phyloP scores from a whole-genome alignment of 768 basidiomycete genomes.

The Polyporus arcularius region DNA sequence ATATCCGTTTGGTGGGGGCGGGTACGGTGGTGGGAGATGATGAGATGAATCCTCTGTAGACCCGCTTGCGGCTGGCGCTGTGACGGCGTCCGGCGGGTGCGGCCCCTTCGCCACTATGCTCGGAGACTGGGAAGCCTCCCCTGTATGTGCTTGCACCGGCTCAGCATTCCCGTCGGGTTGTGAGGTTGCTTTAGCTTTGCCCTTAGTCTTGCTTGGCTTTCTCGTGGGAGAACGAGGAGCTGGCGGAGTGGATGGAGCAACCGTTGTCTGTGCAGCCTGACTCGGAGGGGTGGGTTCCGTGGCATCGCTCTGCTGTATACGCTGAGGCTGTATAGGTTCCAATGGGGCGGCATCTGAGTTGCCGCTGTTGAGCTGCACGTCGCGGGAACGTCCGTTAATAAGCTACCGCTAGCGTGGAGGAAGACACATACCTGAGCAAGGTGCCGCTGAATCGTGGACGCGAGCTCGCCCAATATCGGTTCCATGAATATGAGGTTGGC shows the following conservation, averaged over 20 bases:
- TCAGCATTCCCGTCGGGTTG: too few species aligned
- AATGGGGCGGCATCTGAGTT: not conserved
- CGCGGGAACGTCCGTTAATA: not conserved
- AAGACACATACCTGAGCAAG: not conserved
- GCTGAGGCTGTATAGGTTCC: not conserved
- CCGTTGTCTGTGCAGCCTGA: not conserved
- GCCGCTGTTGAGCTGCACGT: not conserved
- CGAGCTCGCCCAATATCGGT: slow-evolving; percentile 17
- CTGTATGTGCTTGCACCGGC: not conserved
- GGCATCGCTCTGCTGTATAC: not conserved
- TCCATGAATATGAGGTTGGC: slow-evolving; percentile 22
- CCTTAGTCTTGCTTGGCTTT: slow-evolving; percentile 3
- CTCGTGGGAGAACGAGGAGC: not conserved
- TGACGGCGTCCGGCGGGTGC: not conserved
- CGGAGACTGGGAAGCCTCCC: not conserved
- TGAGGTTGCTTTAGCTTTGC: slow-evolving; percentile 8
- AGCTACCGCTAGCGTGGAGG: not conserved
- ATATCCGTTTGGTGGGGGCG: slow-evolving; percentile 26
- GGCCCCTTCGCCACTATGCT: not conserved
- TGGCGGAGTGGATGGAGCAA: not conserved
- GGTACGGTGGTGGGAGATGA: slow-evolving; percentile 15
- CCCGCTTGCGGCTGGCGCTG: not conserved
- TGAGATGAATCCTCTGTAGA: not conserved
- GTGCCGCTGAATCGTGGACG: not conserved
- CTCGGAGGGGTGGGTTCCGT: not conserved